These are phyloP conservation scores for Trametes versicolor DNA, from an alignment of 1,284 basidiomycete species.

Conservation along the genomic window DNA sequence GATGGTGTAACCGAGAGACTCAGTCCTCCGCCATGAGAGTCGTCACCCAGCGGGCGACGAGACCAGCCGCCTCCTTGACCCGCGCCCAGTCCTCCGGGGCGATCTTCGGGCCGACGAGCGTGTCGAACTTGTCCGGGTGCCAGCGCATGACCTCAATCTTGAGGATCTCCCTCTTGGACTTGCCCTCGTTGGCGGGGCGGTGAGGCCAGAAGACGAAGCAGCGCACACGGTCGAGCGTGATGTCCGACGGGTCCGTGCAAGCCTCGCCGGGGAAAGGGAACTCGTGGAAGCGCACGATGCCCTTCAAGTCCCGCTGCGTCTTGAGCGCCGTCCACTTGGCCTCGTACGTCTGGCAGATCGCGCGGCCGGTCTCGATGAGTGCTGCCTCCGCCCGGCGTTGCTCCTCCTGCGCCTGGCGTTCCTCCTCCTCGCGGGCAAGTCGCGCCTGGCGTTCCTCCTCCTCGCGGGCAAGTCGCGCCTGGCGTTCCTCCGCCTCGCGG, in stretches of 20 bases:
- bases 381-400: neutral
- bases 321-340: conserved; percentile 33
- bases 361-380: neutral
- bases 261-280: conserved; percentile 56
- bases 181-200: conserved; percentile 43
- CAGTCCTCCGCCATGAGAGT: conserved; percentile 15
- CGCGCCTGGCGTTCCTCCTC: neutral
- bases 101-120: conserved; percentile 23
- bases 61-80: conserved; percentile 22
- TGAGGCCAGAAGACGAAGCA: conserved; percentile 52
- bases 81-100: conserved; percentile 17
- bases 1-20: neutral
- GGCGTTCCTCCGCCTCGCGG: conserved; percentile 5
- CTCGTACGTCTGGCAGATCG: conserved; percentile 32
- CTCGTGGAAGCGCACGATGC: conserved; percentile 34
- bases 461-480: no score
- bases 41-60: conserved; percentile 22
- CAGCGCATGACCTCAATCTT: conserved; percentile 58
- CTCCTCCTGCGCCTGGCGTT: conserved; percentile 4
- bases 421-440: conserved; percentile 2
- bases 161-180: conserved; percentile 49
- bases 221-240: conserved; percentile 45
- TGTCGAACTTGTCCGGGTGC: conserved; percentile 63
- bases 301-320: conserved; percentile 1
- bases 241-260: conserved; percentile 36